A percentile compares a stretch with the other conserved stretches of the same genome.
These are phyloP conservation scores for Stachybotrys echinatus DNA, from an alignment of 2,329 filamentous ascomycete genomes.

Conservation along the genomic window DNA sequence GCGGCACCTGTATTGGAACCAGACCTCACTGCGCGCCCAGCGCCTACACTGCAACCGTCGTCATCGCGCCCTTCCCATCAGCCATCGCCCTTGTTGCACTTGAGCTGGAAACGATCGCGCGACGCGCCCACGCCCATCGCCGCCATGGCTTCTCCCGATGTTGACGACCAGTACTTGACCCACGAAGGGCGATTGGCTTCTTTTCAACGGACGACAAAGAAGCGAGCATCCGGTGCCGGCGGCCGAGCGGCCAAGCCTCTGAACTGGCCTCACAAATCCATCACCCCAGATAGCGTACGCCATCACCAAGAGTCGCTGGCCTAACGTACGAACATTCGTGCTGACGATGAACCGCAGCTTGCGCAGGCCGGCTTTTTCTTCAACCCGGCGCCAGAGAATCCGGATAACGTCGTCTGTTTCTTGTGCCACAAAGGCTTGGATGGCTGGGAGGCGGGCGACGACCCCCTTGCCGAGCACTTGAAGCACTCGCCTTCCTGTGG, in stretches of 20 bases:
- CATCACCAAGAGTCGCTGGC: neutral
- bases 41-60: neutral
- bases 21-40: neutral
- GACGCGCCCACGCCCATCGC: neutral
- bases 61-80: neutral
- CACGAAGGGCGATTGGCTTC: slow-evolving; percentile 74
- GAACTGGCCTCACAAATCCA: slow-evolving; percentile 68
- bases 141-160: slow-evolving; percentile 27
- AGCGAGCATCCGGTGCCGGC: slow-evolving; percentile 62
- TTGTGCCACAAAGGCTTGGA: slow-evolving; percentile 78
- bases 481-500: slow-evolving; percentile 78
- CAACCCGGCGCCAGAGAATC: slow-evolving; percentile 65
- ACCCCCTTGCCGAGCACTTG: slow-evolving; percentile 78
- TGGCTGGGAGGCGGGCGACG: slow-evolving; percentile 86
- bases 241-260: slow-evolving; percentile 45
- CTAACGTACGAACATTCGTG: neutral
- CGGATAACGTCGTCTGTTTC: slow-evolving; percentile 89
- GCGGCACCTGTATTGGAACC: neutral
- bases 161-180: slow-evolving; percentile 49
- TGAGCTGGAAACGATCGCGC: slow-evolving; percentile 8
- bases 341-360: slow-evolving; percentile 51
- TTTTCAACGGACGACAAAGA: slow-evolving; percentile 65
- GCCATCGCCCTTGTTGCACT: neutral
- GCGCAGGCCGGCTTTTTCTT: slow-evolving; percentile 91
- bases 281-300: slow-evolving; percentile 24